Evolutionary conservation across 805 yeast genomes (phyloP), one percentile per base, ranked within the genome.

Genomic region (Hanseniaspora lachancei): DNA sequence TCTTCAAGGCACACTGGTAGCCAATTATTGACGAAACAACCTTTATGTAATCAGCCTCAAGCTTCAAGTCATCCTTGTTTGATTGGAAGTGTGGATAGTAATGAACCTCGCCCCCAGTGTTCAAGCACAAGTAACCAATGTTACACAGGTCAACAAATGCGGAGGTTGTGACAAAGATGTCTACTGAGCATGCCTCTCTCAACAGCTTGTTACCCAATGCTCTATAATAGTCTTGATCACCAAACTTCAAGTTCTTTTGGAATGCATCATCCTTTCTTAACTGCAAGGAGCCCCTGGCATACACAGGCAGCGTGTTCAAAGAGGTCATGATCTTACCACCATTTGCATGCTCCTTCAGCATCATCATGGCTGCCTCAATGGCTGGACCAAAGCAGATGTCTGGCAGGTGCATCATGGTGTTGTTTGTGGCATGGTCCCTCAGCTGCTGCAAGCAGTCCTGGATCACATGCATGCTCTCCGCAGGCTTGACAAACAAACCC

Each of bases 361-460:
- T 81, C 53, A 77, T 64, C 61, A 74, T 70, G 0, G 95, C 91
- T 2, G 83, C 80, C 55, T 80, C 73, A 36, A 88, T 68, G 0
- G 95, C 96, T 3, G 86, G 78, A 0, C 96, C 95, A 64, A 78
- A 84, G 32, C 88, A 81, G 0, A 87, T 82, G 60, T 84, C 89
- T 43, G 41, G 36, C 21, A 51, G 29, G 34, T 51, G 55, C 48
- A 64, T 63, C 49, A 68, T 68, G 13, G 74, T 59, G 27, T 68
- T 71, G 55, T 82, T 87, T 5, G 18, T 15, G 40, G 39, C 42
- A 46, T 49, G 54, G 27, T 44, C 43, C 47, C 39, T 49, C 39
- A 68, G 60, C 47, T 78, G 72, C 59, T 76, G 76, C 59, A 93
- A 74, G 3, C 91, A 78, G 50, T 78, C 80, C 42, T 84, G 85